Evolutionary conservation across 1,284 basidiomycete genomes (phyloP), one percentile per base, ranked within the genome.

Genomic region (Stygiomarasmius scandens): DNA sequence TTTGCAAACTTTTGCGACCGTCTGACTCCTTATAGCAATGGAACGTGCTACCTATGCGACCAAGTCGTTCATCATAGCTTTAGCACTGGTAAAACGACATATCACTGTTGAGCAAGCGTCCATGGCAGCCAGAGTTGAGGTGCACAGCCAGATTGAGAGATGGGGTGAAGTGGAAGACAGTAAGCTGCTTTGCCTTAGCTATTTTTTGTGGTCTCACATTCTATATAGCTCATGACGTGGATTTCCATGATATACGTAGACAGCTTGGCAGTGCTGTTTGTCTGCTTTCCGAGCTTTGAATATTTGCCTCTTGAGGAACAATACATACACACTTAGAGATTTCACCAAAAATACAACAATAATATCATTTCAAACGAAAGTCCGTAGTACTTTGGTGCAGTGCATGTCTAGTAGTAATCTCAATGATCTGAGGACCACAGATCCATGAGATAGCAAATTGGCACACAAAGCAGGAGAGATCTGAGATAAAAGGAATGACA

Each of bases 101-200:
- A 71, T 97, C 44, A 86, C 83, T 2, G 92, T 89, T 0, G 92
- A 99, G 64, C 80, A 95, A 68, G 96, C 97, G 1, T 85, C 94
- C 1, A 74, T 87, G 53, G 94, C 92, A 0, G 85, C 94, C 3
- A 90, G 93, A 59, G 96, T 97, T 8, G 97, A 99, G 73, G 96
- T 99, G 0, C 83, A 89, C 58, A 95, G 92, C 68, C 97, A 99
- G 75, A 98, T 98, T 61, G 86, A 96, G 72, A 81, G 87, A 52
- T 99, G 97, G 97, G 97, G 97, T 23, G 95, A 97, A 74, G 97
- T 99, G 0, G 97, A 99, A 78, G 97, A 99, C 73, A 93, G 95
- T 97, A 67, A 79, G 95, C 82, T 41, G 56, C 23, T 63, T 57
- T 48, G 45, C 38, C 19, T 47, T 53, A 41, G 8, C 24, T 27